phyloP scores from a whole-genome alignment of 1,284 basidiomycete genomes.

The Ganoderma resinaceum region DNA sequence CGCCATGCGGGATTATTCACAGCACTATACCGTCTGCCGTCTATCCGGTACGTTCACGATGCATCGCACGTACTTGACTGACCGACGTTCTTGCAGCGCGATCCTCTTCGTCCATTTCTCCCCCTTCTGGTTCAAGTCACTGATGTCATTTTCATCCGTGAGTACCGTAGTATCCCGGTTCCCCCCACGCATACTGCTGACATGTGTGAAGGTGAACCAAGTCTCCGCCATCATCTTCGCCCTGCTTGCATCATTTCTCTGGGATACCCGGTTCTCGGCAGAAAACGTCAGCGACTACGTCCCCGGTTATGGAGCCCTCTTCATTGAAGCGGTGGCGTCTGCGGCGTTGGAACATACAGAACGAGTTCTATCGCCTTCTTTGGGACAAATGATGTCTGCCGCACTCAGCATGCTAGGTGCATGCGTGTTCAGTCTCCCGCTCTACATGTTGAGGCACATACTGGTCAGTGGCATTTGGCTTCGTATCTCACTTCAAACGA shows the following conservation, averaged over 20 bases:
- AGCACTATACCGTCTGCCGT: slow-evolving; percentile 69
- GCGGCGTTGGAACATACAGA: slow-evolving; percentile 68
- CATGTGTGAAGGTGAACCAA: slow-evolving; percentile 34
- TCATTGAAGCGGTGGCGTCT: slow-evolving; percentile 63
- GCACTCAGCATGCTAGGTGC: slow-evolving; percentile 68
- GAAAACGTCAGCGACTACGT: slow-evolving; percentile 51
- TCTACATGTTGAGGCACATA: slow-evolving; percentile 65
- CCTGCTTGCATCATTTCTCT: slow-evolving; percentile 55
- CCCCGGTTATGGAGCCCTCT: slow-evolving; percentile 70
- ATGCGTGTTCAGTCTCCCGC: slow-evolving; percentile 63
- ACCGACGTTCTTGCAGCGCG: slow-evolving; percentile 50
- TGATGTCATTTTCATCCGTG: slow-evolving; percentile 57
- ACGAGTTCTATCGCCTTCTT: slow-evolving; percentile 58
- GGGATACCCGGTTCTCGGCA: slow-evolving; percentile 60
- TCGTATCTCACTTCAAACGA: background rate
- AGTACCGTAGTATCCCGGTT: slow-evolving; percentile 28
- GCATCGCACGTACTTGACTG: background rate
- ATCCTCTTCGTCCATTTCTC: slow-evolving; percentile 74
- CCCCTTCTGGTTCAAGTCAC: slow-evolving; percentile 62
- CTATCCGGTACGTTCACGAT: slow-evolving; percentile 57
- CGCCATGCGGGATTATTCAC: slow-evolving; percentile 68
- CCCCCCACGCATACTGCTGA: background rate
- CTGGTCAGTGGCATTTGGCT: slow-evolving; percentile 51
- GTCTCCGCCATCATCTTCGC: slow-evolving; percentile 52
- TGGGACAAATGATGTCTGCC: slow-evolving; percentile 59